Evolutionary conservation across 1,284 basidiomycete genomes (phyloP).

Genomic region (Vanrija humicola): DNA sequence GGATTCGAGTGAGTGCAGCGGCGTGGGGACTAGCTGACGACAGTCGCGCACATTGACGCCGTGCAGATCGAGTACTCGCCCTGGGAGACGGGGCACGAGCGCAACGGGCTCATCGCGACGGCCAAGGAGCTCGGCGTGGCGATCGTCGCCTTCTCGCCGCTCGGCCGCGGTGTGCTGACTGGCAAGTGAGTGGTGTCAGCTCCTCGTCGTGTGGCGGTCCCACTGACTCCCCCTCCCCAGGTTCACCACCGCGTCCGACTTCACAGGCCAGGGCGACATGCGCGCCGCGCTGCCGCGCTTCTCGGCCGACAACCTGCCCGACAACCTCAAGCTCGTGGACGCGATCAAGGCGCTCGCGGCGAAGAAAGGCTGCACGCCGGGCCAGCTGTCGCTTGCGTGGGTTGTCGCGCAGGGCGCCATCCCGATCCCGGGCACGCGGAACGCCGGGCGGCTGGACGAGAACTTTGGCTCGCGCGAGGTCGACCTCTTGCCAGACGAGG

Average conservation of each 20-base stretch:
- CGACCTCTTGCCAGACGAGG: constrained; percentile 12
- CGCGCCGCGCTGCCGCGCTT: constrained; percentile 39
- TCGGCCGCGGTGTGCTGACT: constrained; percentile 46
- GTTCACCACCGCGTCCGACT: constrained; percentile 15
- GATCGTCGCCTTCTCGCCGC: constrained; percentile 47
- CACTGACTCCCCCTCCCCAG: not conserved
- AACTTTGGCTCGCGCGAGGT: constrained; percentile 39
- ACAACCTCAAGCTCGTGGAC: constrained; percentile 42
- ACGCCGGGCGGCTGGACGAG: constrained; percentile 33
- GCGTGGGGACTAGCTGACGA: not conserved
- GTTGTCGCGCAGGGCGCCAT: constrained; percentile 47
- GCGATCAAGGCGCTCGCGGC: constrained; percentile 31
- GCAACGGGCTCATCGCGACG: constrained; percentile 46
- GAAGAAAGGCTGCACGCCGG: constrained; percentile 41
- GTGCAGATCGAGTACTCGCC: constrained; percentile 52
- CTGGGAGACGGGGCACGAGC: constrained; percentile 48
- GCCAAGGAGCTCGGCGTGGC: constrained; percentile 46
- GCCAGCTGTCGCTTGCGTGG: constrained; percentile 52
- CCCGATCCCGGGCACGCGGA: constrained; percentile 47
- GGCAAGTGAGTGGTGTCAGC: constrained; percentile 20
- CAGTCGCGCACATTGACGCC: constrained; percentile 48
- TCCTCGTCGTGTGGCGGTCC: too few species aligned
- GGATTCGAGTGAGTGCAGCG: constrained; percentile 40
- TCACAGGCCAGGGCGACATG: constrained; percentile 34
- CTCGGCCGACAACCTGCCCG: constrained; percentile 37